A percentile compares a stretch with the other conserved stretches of the same genome.
Evolutionary conservation across 352 stramenopile species (phyloP).

Genomic region (Pythium utonaiense): DNA sequence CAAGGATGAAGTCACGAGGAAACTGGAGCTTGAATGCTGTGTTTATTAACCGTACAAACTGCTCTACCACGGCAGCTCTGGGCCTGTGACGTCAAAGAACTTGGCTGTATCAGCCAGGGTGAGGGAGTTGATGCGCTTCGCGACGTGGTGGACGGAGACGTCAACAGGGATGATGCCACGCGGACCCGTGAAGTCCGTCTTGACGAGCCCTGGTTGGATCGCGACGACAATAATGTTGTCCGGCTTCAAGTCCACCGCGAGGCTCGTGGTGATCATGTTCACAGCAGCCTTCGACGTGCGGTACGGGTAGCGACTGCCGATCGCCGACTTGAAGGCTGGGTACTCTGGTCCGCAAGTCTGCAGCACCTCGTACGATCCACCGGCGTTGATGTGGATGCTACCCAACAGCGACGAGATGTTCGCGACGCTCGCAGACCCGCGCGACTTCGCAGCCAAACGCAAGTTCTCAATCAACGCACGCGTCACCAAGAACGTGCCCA

Average conservation of each 20-base stretch:
- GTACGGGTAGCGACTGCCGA: constrained; percentile 55
- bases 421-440: constrained; percentile 26
- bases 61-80: constrained; percentile 4
- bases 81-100: constrained; percentile 12
- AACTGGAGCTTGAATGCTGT: too few species aligned
- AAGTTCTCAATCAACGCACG: constrained; percentile 39
- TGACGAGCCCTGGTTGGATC: constrained; percentile 34
- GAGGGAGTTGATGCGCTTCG: constrained; percentile 3
- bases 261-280: constrained; percentile 51
- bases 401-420: constrained; percentile 44
- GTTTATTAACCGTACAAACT: too few species aligned
- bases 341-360: constrained; percentile 5
- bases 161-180: constrained; percentile 7
- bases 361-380: neutral
- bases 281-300: constrained; percentile 58
- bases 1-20: too few species aligned
- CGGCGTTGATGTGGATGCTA: constrained; percentile 40
- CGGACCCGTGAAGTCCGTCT: constrained; percentile 8
- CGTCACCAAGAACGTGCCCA: constrained; percentile 58
- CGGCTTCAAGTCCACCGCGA: constrained; percentile 41
- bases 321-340: neutral
- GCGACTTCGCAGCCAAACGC: constrained; percentile 9
- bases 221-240: constrained; percentile 39
- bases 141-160: constrained; percentile 4
- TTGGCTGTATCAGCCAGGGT: constrained; percentile 5